These are phyloP conservation scores for Talaromyces sp. DNA, from an alignment of 2,329 filamentous ascomycete species.

Conservation along the genomic window DNA sequence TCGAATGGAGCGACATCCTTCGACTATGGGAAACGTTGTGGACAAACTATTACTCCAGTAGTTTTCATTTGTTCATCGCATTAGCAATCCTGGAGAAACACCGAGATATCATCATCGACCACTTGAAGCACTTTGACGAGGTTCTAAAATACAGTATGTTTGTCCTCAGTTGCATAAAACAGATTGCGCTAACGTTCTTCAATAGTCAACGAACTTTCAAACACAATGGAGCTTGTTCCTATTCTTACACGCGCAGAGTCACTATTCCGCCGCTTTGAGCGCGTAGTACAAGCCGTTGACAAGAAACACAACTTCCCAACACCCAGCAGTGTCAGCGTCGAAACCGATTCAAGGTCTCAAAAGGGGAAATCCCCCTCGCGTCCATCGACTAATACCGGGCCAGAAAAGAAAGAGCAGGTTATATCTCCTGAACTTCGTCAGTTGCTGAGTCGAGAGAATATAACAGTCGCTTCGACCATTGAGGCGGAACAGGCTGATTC, in stretches of 20 bases:
- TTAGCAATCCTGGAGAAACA: constrained; percentile 94
- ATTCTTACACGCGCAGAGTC: constrained; percentile 83
- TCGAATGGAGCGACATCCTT: constrained; percentile 80
- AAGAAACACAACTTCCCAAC: constrained; percentile 81
- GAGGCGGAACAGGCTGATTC: background rate
- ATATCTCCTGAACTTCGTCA: constrained; percentile 60
- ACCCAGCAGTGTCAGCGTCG: constrained; percentile 45
- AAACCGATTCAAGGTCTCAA: constrained; percentile 20
- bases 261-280: constrained; percentile 81
- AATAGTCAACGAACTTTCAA: constrained; percentile 87
- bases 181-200: background rate
- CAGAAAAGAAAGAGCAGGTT: constrained; percentile 42
- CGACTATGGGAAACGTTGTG: constrained; percentile 88
- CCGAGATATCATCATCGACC: constrained; percentile 90
- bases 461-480: background rate
- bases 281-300: constrained; percentile 84
- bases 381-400: constrained; percentile 14
- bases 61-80: constrained; percentile 92
- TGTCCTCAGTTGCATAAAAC: background rate
- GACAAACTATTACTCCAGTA: constrained; percentile 85
- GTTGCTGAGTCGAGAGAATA: constrained; percentile 53
- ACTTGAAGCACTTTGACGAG: constrained; percentile 91
- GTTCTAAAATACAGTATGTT: constrained; percentile 86
- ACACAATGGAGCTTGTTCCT: constrained; percentile 82
- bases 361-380: constrained; percentile 31